Conservation (phyloP, 1,139 yeast species). For the Sugiyamaella paludigena region DNA sequence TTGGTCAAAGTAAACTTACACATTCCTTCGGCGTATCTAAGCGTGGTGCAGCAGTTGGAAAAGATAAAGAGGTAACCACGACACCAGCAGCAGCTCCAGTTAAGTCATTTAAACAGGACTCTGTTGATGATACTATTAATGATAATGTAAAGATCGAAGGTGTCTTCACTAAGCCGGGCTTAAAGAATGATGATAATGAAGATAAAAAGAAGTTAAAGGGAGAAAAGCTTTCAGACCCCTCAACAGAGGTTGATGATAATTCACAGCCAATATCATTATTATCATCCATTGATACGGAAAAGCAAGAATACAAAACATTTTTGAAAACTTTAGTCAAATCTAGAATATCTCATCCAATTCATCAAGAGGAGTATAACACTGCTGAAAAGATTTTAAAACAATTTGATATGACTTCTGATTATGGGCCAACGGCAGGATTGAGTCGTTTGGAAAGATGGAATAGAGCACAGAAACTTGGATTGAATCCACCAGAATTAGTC, state of each 20-base stretch:
- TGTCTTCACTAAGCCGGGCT: conserved; percentile 1
- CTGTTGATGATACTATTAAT: not conserved
- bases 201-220: conserved; percentile 8
- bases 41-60: conserved; percentile 6
- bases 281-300: conserved; percentile 7
- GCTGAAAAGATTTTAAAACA: conserved; percentile 36
- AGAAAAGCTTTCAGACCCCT: not conserved
- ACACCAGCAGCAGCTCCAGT: not conserved
- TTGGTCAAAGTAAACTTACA: conserved; percentile 15
- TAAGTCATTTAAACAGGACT: not conserved
- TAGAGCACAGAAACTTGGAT: conserved; percentile 82
- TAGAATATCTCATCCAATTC: conserved; percentile 26
- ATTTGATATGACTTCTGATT: conserved; percentile 38
- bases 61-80: not conserved
- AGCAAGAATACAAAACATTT: conserved; percentile 5
- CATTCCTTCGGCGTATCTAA: conserved; percentile 17
- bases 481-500: conserved; percentile 39
- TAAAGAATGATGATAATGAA: not conserved
- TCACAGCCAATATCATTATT: not conserved
- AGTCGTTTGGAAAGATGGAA: conserved; percentile 63
- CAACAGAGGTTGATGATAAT: conserved; percentile 8
- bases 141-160: conserved; percentile 1
- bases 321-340: conserved; percentile 15
- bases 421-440: conserved; percentile 42
- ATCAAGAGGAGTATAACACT: conserved; percentile 30